Conservation (phyloP, 768 basidiomycete species). For the Leucogyrophana mollusca region DNA sequence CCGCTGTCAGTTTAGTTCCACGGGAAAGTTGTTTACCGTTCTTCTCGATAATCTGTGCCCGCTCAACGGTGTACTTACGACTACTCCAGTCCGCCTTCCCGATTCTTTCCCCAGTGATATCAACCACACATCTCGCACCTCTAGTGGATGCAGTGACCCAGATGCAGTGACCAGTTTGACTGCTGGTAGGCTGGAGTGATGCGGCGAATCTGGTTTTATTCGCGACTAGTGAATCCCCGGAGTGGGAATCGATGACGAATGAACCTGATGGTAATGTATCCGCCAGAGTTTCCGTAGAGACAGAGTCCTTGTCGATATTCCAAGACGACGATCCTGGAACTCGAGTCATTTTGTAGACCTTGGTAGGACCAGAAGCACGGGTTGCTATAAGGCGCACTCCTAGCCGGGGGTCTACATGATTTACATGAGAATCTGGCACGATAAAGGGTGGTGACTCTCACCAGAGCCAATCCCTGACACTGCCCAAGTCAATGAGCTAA, state of each 20-base stretch:
- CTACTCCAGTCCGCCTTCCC: slow-evolving; percentile 64
- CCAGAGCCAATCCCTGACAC: slow-evolving; percentile 58
- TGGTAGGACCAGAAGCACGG: slow-evolving; percentile 54
- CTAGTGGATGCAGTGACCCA: slow-evolving; percentile 57
- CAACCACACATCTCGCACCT: slow-evolving; percentile 53
- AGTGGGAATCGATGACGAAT: slow-evolving; percentile 56
- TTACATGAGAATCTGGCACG: too few relatives aligned
- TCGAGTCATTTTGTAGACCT: slow-evolving; percentile 53
- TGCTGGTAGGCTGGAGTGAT: slow-evolving; percentile 27
- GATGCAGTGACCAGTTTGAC: slow-evolving; percentile 26
- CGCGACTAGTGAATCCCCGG: slow-evolving; percentile 44
- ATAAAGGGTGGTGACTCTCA: too few relatives aligned
- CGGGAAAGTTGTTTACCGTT: slow-evolving; percentile 46
- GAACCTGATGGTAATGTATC: slow-evolving; percentile 45
- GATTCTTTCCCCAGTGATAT: slow-evolving; percentile 65
- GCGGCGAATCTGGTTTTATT: slow-evolving; percentile 42
- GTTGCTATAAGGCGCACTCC: slow-evolving; percentile 63
- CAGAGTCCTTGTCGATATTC: slow-evolving; percentile 31
- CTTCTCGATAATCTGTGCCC: slow-evolving; percentile 56
- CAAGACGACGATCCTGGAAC: slow-evolving; percentile 35
- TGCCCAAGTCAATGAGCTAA: slow-evolving; percentile 65
- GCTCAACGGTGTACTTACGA: slow-evolving; percentile 49
- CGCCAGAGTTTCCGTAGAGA: slow-evolving; percentile 38
- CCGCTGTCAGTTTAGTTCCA: neutral
- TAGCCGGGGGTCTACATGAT: slow-evolving; percentile 44